These are phyloP conservation scores for Rosa rugosa DNA, from an alignment of 306 rosid species.

Conservation along the genomic window DNA sequence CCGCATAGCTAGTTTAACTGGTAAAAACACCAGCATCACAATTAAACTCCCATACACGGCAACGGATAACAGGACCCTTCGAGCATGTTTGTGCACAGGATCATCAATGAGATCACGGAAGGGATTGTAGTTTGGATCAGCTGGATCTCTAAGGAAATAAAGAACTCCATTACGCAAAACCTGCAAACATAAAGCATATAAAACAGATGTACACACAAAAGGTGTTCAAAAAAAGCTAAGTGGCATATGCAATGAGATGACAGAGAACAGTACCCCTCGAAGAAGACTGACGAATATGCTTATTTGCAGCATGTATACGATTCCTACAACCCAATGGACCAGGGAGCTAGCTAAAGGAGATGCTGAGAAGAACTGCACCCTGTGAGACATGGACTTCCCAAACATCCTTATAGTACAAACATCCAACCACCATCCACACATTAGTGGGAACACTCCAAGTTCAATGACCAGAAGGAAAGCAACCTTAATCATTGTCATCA, in stretches of 20 bases:
- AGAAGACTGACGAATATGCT: slow-evolving; percentile 99
- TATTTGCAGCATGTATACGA: slow-evolving; percentile 94
- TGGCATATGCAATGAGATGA: slow-evolving; percentile 12
- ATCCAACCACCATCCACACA: slow-evolving; percentile 99
- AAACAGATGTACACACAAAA: not conserved
- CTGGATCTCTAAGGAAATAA: slow-evolving; percentile 97
- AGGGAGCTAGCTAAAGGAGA: slow-evolving; percentile 95
- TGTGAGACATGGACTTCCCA: slow-evolving; percentile 93
- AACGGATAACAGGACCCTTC: slow-evolving; percentile 91
- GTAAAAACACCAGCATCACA: slow-evolving; percentile 96
- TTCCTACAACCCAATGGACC: slow-evolving; percentile 99
- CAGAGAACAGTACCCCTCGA: slow-evolving; percentile 74
- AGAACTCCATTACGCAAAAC: slow-evolving; percentile 96
- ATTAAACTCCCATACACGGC: slow-evolving; percentile 98
- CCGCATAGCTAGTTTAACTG: slow-evolving; percentile 96
- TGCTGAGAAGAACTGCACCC: slow-evolving; percentile 90
- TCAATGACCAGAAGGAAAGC: slow-evolving; percentile 98
- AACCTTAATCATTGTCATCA: slow-evolving; percentile 99
- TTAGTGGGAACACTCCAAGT: slow-evolving; percentile 97
- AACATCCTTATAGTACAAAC: slow-evolving; percentile 96
- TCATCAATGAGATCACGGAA: slow-evolving; percentile 98
- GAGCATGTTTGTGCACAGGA: slow-evolving; percentile 99
- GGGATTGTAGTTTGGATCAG: slow-evolving; percentile 98
- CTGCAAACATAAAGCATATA: slow-evolving; percentile 43
- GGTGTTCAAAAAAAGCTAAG: slow-evolving; percentile 11